Evolutionary conservation across 371 early-diverging fungal species (phyloP).

Genomic region (Saksenaea oblongispora): DNA sequence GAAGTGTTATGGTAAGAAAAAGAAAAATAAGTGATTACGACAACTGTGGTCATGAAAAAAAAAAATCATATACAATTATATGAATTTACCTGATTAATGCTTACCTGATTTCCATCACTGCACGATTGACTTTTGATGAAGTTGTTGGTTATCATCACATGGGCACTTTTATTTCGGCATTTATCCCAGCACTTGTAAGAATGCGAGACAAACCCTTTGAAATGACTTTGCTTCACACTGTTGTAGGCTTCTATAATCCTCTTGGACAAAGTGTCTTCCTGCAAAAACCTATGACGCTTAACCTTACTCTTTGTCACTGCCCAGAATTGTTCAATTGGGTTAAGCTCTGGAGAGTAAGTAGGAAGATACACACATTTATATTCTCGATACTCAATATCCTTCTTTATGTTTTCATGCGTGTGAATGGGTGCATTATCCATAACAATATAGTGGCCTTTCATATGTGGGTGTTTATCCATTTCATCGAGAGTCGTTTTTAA

Average conservation of each 20-base stretch:
- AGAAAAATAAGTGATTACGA: too few species aligned
- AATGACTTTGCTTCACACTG: constrained; percentile 4
- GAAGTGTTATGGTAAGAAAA: too few species aligned
- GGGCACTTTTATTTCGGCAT: constrained; percentile 3
- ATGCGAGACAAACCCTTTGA: neutral
- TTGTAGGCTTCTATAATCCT: constrained; percentile 14
- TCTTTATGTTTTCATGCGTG: neutral
- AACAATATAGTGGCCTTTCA: too few species aligned
- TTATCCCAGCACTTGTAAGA: constrained; percentile 3
- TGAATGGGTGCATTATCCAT: too few species aligned
- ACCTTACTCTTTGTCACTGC: constrained; percentile 16
- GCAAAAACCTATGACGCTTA: constrained; percentile 18
- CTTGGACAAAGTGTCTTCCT: constrained; percentile 11
- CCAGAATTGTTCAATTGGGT: constrained; percentile 10
- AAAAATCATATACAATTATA: too few species aligned
- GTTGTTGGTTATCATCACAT: neutral
- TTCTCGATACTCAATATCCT: neutral
- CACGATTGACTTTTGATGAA: too few species aligned
- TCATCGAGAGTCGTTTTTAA: too few species aligned
- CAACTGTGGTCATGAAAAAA: too few species aligned
- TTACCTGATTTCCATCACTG: too few species aligned
- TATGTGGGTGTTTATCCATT: too few species aligned
- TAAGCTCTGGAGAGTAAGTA: too few species aligned
- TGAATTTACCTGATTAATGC: too few species aligned
- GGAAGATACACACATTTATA: constrained; percentile 3